Percentiles rank a stretch among this genome's conserved stretches.
Conservation (phyloP, 169 alveolate species). For the Cryptosporidium felis region DNA sequence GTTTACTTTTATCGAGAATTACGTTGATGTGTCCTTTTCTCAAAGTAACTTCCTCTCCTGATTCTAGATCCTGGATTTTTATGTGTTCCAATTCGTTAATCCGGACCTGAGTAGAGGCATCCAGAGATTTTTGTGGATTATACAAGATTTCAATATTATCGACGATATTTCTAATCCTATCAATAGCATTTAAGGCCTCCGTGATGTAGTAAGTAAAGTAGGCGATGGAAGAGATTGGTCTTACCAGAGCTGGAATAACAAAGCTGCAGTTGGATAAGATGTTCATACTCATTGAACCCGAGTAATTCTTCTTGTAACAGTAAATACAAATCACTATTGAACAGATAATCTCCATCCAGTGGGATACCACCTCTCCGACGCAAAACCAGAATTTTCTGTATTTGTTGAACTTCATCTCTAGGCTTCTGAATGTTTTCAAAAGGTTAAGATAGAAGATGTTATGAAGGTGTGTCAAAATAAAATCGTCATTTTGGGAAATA, state of each 20-base stretch:
- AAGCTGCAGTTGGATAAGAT: constrained; percentile 26
- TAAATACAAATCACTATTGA: constrained; percentile 16
- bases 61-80: not conserved
- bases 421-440: not conserved
- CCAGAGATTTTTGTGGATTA: not conserved
- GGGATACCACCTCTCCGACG: constrained; percentile 23
- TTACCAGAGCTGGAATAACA: constrained; percentile 27
- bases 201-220: constrained; percentile 37
- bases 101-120: not conserved
- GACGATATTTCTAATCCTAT: not conserved
- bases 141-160: not conserved
- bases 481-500: constrained; percentile 20
- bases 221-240: constrained; percentile 47
- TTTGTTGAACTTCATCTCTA: constrained; percentile 52
- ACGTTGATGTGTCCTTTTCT: constrained; percentile 8
- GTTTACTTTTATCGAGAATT: constrained; percentile 3
- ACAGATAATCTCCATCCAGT: constrained; percentile 57
- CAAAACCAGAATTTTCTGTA: constrained; percentile 55
- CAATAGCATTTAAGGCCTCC: constrained; percentile 38
- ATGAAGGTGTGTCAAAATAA: constrained; percentile 7
- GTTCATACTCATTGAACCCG: not conserved
- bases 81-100: not conserved
- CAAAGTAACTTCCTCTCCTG: not conserved
- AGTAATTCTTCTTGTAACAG: not conserved
- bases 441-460: not conserved